Conservation (phyloP, 2,329 filamentous ascomycete species). For the Beauveria sp. region DNA sequence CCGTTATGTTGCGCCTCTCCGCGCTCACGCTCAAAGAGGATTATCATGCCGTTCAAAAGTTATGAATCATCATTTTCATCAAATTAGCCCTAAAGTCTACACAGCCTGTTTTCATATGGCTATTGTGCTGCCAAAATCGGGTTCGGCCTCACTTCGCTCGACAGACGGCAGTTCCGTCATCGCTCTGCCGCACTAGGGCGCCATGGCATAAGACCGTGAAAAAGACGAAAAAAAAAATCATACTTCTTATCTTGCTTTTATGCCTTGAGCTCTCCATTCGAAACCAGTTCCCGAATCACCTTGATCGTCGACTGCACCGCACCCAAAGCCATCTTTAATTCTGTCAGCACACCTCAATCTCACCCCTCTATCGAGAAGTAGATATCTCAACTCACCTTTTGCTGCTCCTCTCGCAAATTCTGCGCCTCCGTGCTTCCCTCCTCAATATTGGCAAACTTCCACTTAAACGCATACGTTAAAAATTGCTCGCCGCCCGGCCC, state of each 20-base stretch:
- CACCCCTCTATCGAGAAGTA: not conserved
- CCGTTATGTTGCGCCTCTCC: not conserved
- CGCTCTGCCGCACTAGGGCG: not conserved
- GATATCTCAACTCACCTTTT: conserved; percentile 16
- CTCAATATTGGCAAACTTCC: conserved; percentile 18
- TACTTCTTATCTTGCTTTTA: not conserved
- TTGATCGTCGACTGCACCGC: conserved; percentile 21
- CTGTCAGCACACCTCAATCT: not conserved
- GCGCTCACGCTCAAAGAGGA: too few relatives aligned
- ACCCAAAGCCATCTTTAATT: conserved; percentile 18
- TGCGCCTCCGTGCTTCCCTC: conserved; percentile 17
- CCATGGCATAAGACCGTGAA: not conserved
- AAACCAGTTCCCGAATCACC: conserved; percentile 19
- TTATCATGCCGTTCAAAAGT: too few relatives aligned
- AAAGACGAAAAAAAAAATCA: not conserved
- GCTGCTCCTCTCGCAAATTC: conserved; percentile 16
- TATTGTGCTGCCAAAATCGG: too few relatives aligned
- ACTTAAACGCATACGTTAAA: conserved; percentile 27
- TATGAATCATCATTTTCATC: too few relatives aligned
- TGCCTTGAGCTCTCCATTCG: conserved; percentile 13
- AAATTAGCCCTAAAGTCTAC: too few relatives aligned
- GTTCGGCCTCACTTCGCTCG: not conserved
- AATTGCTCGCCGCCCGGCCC: conserved; percentile 20
- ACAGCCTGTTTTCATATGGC: too few relatives aligned
- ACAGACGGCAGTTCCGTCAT: not conserved